phyloP scores from a whole-genome alignment of 306 rosid genomes.

The Fagus sylvatica region DNA sequence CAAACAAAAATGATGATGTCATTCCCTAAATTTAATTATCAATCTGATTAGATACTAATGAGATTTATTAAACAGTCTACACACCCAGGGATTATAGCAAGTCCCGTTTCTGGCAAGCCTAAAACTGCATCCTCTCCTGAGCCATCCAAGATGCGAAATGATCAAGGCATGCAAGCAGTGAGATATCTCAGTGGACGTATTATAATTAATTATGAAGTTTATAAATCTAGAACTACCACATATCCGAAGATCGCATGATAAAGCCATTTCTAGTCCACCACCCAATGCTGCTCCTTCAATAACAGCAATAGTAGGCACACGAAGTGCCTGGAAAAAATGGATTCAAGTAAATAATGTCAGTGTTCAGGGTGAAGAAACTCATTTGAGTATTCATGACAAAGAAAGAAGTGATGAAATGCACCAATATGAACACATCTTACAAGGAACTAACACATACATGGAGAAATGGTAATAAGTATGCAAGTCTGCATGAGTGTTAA shows the following conservation, averaged over 20 bases:
- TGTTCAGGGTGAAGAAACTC: slow-evolving; percentile 17
- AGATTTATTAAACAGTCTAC: slow-evolving; percentile 28
- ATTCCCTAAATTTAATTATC: neutral
- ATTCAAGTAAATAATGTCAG: slow-evolving; percentile 14
- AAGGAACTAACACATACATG: neutral
- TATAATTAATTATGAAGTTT: slow-evolving; percentile 12
- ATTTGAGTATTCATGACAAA: neutral
- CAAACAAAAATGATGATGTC: neutral
- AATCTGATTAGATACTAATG: neutral
- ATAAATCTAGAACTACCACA: slow-evolving; percentile 59
- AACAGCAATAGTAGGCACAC: slow-evolving; percentile 78
- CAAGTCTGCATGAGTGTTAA: neutral
- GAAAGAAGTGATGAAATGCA: slow-evolving; percentile 5
- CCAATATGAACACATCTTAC: neutral
- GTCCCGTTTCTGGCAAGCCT: slow-evolving; percentile 97
- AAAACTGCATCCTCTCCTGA: slow-evolving; percentile 73
- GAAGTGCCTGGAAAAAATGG: slow-evolving; percentile 54
- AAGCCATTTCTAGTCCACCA: slow-evolving; percentile 97
- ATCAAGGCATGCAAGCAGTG: slow-evolving; percentile 21
- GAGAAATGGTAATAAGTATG: neutral
- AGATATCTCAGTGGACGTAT: slow-evolving; percentile 15
- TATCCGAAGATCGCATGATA: slow-evolving; percentile 92
- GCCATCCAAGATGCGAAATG: slow-evolving; percentile 28
- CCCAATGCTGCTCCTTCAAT: slow-evolving; percentile 95
- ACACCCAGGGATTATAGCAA: slow-evolving; percentile 96